Conservation (phyloP, 2,329 filamentous ascomycete species). For the Calonectria multiphialidica region DNA sequence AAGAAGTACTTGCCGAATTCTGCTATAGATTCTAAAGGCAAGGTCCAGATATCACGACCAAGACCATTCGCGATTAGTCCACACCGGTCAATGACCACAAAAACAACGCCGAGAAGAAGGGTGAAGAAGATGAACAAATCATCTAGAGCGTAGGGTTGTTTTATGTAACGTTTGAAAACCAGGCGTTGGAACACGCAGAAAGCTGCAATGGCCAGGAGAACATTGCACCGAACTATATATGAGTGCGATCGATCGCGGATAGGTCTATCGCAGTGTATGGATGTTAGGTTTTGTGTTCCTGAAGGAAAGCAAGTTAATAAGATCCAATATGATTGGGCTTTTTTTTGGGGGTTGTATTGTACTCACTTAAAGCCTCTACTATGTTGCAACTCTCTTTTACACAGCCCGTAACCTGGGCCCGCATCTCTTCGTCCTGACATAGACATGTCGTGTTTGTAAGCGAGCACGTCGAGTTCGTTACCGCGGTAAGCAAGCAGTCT, state of each 20-base stretch:
- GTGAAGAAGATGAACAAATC: slow-evolving; percentile 44
- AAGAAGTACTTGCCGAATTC: slow-evolving; percentile 47
- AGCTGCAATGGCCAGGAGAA: neutral
- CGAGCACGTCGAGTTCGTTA: neutral
- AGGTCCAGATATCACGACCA: slow-evolving; percentile 51
- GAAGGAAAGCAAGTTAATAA: neutral
- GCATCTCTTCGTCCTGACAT: neutral
- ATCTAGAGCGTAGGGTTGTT: slow-evolving; percentile 28
- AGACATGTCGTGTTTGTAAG: neutral
- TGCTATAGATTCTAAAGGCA: slow-evolving; percentile 33
- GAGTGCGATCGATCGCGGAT: neutral
- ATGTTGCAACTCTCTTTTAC: neutral
- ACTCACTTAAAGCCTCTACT: neutral
- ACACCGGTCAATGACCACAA: slow-evolving; percentile 37
- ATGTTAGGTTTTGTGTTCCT: neutral
- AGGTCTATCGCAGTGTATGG: neutral
- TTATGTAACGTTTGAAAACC: neutral
- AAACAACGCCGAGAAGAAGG: slow-evolving; percentile 36
- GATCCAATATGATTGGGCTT: too few relatives aligned
- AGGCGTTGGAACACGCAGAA: neutral
- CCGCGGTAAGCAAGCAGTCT: neutral
- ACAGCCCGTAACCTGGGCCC: neutral
- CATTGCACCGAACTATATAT: neutral
- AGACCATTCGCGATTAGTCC: slow-evolving; percentile 43
- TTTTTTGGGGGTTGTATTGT: neutral